Percentiles rank a stretch among this genome's conserved stretches.
Conservation (phyloP, 345 rosid species). For the Microthlaspi erraticum region DNA sequence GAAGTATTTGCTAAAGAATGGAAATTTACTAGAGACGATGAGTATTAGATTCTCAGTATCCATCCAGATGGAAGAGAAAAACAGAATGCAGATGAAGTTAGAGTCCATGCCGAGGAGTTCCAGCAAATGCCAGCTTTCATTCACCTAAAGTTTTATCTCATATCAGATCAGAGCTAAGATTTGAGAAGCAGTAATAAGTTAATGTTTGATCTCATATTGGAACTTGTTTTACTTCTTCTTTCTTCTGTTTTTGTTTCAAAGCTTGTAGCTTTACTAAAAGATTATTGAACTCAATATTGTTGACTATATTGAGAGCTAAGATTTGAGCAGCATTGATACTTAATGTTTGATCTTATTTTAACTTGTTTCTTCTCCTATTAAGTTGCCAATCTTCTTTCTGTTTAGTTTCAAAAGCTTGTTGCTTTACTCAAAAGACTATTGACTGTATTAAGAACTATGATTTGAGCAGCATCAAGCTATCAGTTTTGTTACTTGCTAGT, state of each 20-base stretch:
- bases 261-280: neutral
- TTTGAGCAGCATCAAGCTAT: too few species aligned
- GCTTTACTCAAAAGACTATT: too few species aligned
- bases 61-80: neutral
- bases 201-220: neutral
- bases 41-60: neutral
- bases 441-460: too few species aligned
- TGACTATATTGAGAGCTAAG: neutral
- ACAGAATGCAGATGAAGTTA: neutral
- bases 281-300: too few species aligned
- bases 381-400: too few species aligned
- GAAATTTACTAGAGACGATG: neutral
- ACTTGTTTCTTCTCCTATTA: too few species aligned
- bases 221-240: neutral
- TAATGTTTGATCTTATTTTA: neutral
- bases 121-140: slow-evolving; percentile 2
- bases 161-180: neutral
- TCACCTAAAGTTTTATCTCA: neutral
- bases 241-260: neutral
- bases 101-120: slow-evolving; percentile 5
- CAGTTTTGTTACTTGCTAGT: neutral
- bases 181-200: neutral
- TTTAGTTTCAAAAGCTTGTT: too few species aligned
- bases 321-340: neutral
- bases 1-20: slow-evolving; percentile 18